Base-by-base conservation (phyloP, 345 rosid species). In the Nasturtium officinale region DNA sequence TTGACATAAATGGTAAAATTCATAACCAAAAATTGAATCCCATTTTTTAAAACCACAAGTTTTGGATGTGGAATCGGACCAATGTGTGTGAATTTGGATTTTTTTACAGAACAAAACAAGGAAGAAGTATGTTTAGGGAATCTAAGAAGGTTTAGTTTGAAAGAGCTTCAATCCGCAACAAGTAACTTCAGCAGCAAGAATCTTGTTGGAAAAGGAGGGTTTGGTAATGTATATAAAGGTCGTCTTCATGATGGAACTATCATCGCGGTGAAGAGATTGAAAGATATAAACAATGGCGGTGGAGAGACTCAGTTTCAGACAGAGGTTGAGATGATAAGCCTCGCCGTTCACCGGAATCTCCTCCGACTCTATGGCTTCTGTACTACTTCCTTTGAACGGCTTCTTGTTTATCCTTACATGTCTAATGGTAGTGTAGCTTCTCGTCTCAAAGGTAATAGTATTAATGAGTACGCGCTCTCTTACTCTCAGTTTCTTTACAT, bases 371-470 rank as follows among this genome's bases (percentile, higher is more conserved):
- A 79, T 0, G 94, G 99, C 40, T 95, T 91, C 68, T 95, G 96
- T 67, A 84, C 87, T 82, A 87, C 93, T 54, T 67, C 88, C 33
- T 70, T 83, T 8, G 99, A 95, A 65, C 82, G 91, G 62, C 88
- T 95, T 42, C 73, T 95, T 26, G 96, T 91, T 37, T 95, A 95
- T 80, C 99, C 99, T 25, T 91, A 87, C 84, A 95, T 91, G 97
- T 87, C 99, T 30, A 91, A 95, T 73, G 98, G 99, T 20, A 95
- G 97, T 33, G 97, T 95, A 4, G 92, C 96, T 76, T 83, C 83
- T 56, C 96, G 98, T 69, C 96, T 95, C 67, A 91, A 83, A 82
- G 93, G 97, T 91, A 83, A 60, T 9, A 6, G 3, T 38, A 40
- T 2, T n/a, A n/a, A n/a, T n/a, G n/a, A n/a, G n/a, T n/a, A 8